A percentile compares a stretch with the other conserved stretches of the same genome.
Conservation (phyloP, 352 stramenopile genomes). For the Phytophthora brassicae region DNA sequence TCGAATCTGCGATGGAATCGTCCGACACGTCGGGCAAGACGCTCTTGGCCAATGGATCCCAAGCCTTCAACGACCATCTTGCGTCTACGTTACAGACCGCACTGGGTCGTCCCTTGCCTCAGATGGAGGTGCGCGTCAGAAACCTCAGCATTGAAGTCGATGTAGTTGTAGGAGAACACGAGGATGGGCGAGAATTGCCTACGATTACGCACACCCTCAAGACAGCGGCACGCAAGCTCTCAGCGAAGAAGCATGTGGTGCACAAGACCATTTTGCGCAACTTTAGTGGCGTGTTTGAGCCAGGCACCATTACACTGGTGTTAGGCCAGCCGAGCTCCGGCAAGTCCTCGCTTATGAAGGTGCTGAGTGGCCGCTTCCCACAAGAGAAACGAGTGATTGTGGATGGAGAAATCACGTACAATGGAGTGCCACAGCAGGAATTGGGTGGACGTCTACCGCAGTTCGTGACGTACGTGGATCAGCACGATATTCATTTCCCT, state of each 20-base stretch:
- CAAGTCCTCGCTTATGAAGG: slow-evolving; percentile 34
- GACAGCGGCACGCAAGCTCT: slow-evolving; percentile 22
- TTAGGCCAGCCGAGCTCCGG: slow-evolving; percentile 25
- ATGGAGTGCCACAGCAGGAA: slow-evolving; percentile 23
- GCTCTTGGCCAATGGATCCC: slow-evolving; percentile 28
- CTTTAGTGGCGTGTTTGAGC: slow-evolving; percentile 27
- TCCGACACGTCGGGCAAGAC: slow-evolving; percentile 11
- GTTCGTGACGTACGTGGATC: slow-evolving; percentile 50
- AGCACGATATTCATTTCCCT: slow-evolving; percentile 51
- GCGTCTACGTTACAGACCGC: slow-evolving; percentile 30
- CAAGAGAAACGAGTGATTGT: slow-evolving; percentile 22
- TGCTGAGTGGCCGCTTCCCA: slow-evolving; percentile 35
- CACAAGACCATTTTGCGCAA: slow-evolving; percentile 38
- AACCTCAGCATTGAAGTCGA: slow-evolving; percentile 33
- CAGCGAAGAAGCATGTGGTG: slow-evolving; percentile 32
- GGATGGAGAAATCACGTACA: slow-evolving; percentile 39
- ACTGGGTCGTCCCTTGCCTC: slow-evolving; percentile 30
- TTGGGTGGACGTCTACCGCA: slow-evolving; percentile 36
- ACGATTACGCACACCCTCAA: slow-evolving; percentile 38
- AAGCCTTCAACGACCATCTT: slow-evolving; percentile 36
- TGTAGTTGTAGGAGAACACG: slow-evolving; percentile 22
- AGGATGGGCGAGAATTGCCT: slow-evolving; percentile 35
- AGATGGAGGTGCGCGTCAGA: slow-evolving; percentile 36
- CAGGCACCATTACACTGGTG: slow-evolving; percentile 27
- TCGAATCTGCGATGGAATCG: background rate